phyloP scores from a whole-genome alignment of 179 eudicot species.

The Spergularia azorica region DNA sequence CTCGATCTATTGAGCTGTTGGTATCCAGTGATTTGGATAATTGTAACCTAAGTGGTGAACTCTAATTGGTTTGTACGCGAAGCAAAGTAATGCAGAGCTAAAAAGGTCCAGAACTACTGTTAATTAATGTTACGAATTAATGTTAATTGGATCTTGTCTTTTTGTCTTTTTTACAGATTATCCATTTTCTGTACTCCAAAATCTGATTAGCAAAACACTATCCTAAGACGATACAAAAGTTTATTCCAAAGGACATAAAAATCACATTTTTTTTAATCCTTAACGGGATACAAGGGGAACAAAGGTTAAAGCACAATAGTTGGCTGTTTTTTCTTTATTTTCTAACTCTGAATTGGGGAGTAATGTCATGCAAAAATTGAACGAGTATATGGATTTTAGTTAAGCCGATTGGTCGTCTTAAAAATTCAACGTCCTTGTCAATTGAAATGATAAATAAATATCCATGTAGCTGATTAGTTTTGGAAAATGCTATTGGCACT shows the following conservation, averaged over 20 bases:
- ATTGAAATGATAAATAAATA: too few relatives aligned
- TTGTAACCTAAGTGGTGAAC: constrained; percentile 4
- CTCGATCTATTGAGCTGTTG: background rate
- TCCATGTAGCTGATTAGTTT: too few relatives aligned
- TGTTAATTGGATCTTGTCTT: background rate
- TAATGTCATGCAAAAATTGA: too few relatives aligned
- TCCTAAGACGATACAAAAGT: constrained; percentile 11
- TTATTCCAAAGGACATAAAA: background rate
- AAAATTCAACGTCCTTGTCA: too few relatives aligned
- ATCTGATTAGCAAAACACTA: background rate
- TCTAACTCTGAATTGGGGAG: too few relatives aligned
- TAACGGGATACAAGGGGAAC: constrained; percentile 26
- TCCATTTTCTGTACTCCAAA: background rate
- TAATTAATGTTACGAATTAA: background rate
- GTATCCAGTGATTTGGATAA: background rate
- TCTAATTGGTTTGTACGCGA: constrained; percentile 16
- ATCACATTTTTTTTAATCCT: background rate
- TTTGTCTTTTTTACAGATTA: background rate
- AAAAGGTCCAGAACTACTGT: background rate
- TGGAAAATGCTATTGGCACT: too few relatives aligned
- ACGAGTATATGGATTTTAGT: too few relatives aligned
- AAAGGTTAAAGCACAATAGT: constrained; percentile 23
- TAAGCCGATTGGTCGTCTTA: too few relatives aligned
- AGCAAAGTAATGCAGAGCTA: constrained; percentile 14
- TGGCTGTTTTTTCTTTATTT: constrained; percentile 2